Evolutionary conservation across 495 filamentous ascomycete species (phyloP).

Genomic region (Penicillium desertorum): DNA sequence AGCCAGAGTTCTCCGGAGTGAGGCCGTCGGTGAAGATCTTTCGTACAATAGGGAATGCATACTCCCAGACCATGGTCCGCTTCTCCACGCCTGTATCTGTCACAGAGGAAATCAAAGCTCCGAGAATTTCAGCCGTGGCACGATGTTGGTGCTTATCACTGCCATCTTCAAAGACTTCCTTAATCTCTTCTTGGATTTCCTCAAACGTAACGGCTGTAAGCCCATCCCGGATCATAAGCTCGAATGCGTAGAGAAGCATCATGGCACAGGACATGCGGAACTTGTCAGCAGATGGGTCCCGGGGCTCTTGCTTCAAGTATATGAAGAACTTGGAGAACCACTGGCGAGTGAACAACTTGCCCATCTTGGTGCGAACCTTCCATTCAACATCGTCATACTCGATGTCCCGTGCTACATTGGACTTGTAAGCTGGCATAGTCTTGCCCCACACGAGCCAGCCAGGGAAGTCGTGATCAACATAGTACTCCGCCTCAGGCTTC

Average conservation of each 20-base stretch:
- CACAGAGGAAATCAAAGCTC: slow-evolving; percentile 74
- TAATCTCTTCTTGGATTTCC: slow-evolving; percentile 80
- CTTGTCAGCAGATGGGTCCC: slow-evolving; percentile 77
- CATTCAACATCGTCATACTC: slow-evolving; percentile 83
- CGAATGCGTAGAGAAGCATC: slow-evolving; percentile 83
- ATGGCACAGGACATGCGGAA: slow-evolving; percentile 85
- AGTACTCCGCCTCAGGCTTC: slow-evolving; percentile 78
- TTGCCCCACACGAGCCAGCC: slow-evolving; percentile 98
- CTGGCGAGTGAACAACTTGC: slow-evolving; percentile 69
- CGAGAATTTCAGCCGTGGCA: slow-evolving; percentile 91
- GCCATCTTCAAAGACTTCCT: slow-evolving; percentile 79
- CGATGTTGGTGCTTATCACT: slow-evolving; percentile 98
- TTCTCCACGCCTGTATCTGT: slow-evolving; percentile 66
- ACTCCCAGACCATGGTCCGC: slow-evolving; percentile 77
- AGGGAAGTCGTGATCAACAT: slow-evolving; percentile 86
- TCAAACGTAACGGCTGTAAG: slow-evolving; percentile 74
- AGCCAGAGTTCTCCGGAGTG: slow-evolving; percentile 88
- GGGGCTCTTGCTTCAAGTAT: slow-evolving; percentile 94
- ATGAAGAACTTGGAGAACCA: slow-evolving; percentile 89
- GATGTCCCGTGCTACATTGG: slow-evolving; percentile 64
- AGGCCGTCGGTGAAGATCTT: slow-evolving; percentile 84
- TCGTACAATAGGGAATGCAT: slow-evolving; percentile 83
- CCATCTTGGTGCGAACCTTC: slow-evolving; percentile 76
- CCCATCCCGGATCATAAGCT: slow-evolving; percentile 71
- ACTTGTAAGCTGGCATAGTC: slow-evolving; percentile 72